Percentiles rank a stretch among this genome's conserved stretches.
Conservation (phyloP, 2,329 filamentous ascomycete species). For the Colletotrichum shisoi region DNA sequence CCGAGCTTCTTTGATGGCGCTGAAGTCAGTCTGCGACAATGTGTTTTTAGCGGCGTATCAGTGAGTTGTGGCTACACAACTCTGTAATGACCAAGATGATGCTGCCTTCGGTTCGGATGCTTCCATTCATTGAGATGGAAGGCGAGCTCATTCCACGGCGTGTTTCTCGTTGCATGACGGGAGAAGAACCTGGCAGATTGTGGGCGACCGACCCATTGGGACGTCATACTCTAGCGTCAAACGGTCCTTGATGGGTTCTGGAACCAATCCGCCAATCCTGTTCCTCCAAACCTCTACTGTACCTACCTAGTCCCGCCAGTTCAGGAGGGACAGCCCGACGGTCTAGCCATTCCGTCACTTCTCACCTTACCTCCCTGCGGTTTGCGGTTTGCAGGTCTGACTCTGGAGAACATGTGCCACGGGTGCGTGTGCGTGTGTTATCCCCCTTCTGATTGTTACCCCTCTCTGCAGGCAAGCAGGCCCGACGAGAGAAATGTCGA, state of each 20-base stretch:
- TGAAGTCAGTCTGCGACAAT: constrained; percentile 11
- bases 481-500: background rate
- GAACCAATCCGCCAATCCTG: constrained; percentile 33
- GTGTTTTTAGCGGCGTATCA: background rate
- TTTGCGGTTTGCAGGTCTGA: constrained; percentile 16
- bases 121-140: background rate
- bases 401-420: constrained; percentile 13
- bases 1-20: constrained; percentile 2
- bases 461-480: constrained; percentile 1
- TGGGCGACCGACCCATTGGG: constrained; percentile 11
- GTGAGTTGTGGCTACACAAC: background rate
- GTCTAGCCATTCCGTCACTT: constrained; percentile 34
- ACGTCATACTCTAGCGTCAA: constrained; percentile 37
- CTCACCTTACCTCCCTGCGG: constrained; percentile 26
- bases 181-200: background rate
- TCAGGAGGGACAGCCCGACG: background rate
- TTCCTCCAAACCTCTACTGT: constrained; percentile 6
- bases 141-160: constrained; percentile 17
- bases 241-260: constrained; percentile 27
- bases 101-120: background rate
- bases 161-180: constrained; percentile 15
- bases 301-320: constrained; percentile 1
- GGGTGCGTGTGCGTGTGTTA: constrained; percentile 7
- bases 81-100: background rate
- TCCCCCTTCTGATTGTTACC: constrained; percentile 5